These are phyloP conservation scores for Rosellinia necatrix DNA, from an alignment of 2,329 filamentous ascomycete genomes.

Conservation along the genomic window DNA sequence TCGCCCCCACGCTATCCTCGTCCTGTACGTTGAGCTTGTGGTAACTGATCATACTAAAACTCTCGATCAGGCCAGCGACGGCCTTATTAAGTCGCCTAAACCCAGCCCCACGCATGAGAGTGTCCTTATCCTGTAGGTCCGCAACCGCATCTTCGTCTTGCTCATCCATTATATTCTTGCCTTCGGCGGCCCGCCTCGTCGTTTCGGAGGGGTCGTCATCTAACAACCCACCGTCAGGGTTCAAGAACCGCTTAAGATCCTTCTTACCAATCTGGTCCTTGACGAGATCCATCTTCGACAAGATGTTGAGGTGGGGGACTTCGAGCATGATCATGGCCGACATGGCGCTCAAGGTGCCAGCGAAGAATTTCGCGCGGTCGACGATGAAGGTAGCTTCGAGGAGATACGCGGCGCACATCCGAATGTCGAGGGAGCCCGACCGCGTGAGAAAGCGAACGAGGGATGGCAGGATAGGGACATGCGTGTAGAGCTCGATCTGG, in stretches of 20 bases:
- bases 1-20: constrained; percentile 83
- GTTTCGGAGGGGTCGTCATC: constrained; percentile 74
- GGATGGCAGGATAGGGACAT: constrained; percentile 87
- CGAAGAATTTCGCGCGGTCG: constrained; percentile 96
- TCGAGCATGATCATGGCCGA: constrained; percentile 99
- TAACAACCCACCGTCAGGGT: constrained; percentile 80
- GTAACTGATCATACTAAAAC: constrained; percentile 98
- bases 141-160: constrained; percentile 54
- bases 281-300: constrained; percentile 97
- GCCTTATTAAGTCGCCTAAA: constrained; percentile 85
- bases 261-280: constrained; percentile 86
- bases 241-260: constrained; percentile 87
- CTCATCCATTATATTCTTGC: constrained; percentile 20
- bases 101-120: constrained; percentile 78
- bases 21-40: constrained; percentile 86
- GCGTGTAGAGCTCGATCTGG: constrained; percentile 98
- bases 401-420: constrained; percentile 90
- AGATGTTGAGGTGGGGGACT: constrained; percentile 92
- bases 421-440: constrained; percentile 81
- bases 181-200: constrained; percentile 45
- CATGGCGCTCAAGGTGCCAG: constrained; percentile 94
- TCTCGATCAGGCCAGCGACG: constrained; percentile 90
- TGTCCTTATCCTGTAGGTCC: constrained; percentile 68
- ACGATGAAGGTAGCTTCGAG: constrained; percentile 95
- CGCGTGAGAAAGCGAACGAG: constrained; percentile 82